Evolutionary conservation across 2,329 filamentous ascomycete genomes (phyloP), one percentile per base, ranked within the genome.

Genomic region (Aspergillus sp.): DNA sequence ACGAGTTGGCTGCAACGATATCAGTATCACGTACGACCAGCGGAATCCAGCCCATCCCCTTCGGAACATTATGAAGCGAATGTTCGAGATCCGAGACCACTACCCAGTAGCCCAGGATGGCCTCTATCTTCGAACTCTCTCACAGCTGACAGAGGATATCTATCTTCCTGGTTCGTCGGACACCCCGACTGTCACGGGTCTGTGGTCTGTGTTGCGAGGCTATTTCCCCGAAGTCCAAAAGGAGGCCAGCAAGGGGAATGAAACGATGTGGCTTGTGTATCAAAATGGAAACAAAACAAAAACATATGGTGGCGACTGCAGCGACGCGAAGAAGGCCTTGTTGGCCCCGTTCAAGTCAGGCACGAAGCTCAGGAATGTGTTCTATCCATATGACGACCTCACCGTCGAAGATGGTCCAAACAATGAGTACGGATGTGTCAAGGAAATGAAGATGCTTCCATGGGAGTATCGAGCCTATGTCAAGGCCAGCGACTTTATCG

Each of bases 41-140:
- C 77, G 85, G 39, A 85, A 88, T 66, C 83, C 86, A 2, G 81
- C 85, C 8, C 81, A 85, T 62, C 84, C 85, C 2, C 72, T 88
- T 27, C 79, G 84, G 40, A 87, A 85, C 61, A 81, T 85, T 44
- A 76, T 87, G 60, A 87, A 85, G 68, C 76, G 81, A 45, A 86
- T 87, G 81, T 86, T 83, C 62, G 79, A 87, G 61, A 77, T 88
- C 69, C 80, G 86, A 56, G 67, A 79, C n/a, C 70, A 82, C 31
- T 87, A 79, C 52, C 82, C 84, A 0, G 81, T 82, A 0, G 73
- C 88, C n/a, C 85, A 86, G 47, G 84, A 87, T 64, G 86, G 86
- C 27, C 27, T 31, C 9, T 31, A 0, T 85, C 78, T 64, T 77
- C 76, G 46, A 64, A 88, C 39, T 73, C 80, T 88, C 1, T 85